These are phyloP conservation scores for Carnegiea gigantea DNA, from an alignment of 179 eudicot species.

Conservation along the genomic window DNA sequence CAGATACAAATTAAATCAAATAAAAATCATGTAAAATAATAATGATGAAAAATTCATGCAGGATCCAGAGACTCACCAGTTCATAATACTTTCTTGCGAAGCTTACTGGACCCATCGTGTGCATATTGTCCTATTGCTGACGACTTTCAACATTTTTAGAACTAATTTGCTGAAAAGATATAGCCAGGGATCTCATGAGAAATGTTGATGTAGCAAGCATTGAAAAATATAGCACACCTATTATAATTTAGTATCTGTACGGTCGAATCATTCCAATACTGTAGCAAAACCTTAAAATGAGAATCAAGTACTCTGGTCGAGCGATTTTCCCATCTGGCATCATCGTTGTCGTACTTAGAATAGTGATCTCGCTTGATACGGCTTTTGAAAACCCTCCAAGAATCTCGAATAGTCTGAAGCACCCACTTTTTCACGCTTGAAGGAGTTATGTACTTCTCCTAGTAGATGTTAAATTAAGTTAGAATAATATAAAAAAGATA, in stretches of 20 bases:
- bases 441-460: constrained; percentile 7
- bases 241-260: too few relatives aligned
- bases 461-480: not conserved
- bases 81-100: not conserved
- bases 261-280: not conserved
- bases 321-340: not conserved
- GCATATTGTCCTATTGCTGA: too few relatives aligned
- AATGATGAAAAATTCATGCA: not conserved
- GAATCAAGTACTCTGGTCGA: not conserved
- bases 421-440: not conserved
- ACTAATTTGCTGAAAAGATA: too few relatives aligned
- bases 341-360: not conserved
- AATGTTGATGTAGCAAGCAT: too few relatives aligned
- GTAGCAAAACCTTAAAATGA: not conserved
- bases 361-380: not conserved
- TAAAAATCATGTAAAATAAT: too few relatives aligned
- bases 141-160: too few relatives aligned
- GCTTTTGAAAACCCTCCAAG: constrained; percentile 14
- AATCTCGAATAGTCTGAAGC: not conserved
- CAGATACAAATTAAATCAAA: not conserved
- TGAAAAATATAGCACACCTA: too few relatives aligned
- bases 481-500: not conserved
- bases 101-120: too few relatives aligned
- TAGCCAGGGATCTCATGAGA: too few relatives aligned
- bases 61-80: not conserved